Percentiles rank a stretch among this genome's conserved stretches.
These are phyloP conservation scores for Botrytis paeoniae DNA, from an alignment of 2,329 filamentous ascomycete genomes.

Conservation along the genomic window DNA sequence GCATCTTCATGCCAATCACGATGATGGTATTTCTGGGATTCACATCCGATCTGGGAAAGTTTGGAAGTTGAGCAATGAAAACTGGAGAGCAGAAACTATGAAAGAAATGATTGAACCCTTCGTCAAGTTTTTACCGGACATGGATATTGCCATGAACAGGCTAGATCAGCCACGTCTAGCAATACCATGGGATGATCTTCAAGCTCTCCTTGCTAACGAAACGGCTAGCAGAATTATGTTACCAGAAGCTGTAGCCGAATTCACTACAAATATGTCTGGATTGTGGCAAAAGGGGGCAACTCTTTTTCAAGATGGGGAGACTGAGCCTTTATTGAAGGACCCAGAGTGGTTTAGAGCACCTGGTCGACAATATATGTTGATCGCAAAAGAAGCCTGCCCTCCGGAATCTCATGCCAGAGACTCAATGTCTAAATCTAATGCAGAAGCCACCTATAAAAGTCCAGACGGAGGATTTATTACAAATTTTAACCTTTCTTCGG, in stretches of 20 bases:
- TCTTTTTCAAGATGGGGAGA: slow-evolving; percentile 28
- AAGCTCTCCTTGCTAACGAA: slow-evolving; percentile 50
- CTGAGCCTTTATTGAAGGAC: slow-evolving; percentile 24
- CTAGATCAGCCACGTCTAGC: slow-evolving; percentile 63
- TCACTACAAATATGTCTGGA: slow-evolving; percentile 43
- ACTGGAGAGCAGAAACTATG: slow-evolving; percentile 45
- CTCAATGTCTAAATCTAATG: slow-evolving; percentile 35
- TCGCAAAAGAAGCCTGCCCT: slow-evolving; percentile 55
- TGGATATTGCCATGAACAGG: slow-evolving; percentile 65
- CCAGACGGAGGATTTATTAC: slow-evolving; percentile 50
- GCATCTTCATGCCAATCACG: slow-evolving; percentile 36
- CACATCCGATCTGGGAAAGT: slow-evolving; percentile 38
- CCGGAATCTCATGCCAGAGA: slow-evolving; percentile 51
- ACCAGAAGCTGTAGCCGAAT: slow-evolving; percentile 43
- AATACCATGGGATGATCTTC: slow-evolving; percentile 56
- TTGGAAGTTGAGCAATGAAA: slow-evolving; percentile 37
- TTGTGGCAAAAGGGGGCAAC: slow-evolving; percentile 28
- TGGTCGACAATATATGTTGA: slow-evolving; percentile 56
- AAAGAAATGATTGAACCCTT: slow-evolving; percentile 42
- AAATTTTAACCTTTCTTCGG: slow-evolving; percentile 57
- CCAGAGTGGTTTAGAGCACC: slow-evolving; percentile 34
- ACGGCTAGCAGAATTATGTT: slow-evolving; percentile 44
- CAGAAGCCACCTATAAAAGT: slow-evolving; percentile 43
- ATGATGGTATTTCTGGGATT: slow-evolving; percentile 31
- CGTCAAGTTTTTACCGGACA: slow-evolving; percentile 55